Evolutionary conservation across 371 early-diverging fungal genomes (phyloP), one percentile per base, ranked within the genome.

Genomic region (Encephalitozoon cuniculi): DNA sequence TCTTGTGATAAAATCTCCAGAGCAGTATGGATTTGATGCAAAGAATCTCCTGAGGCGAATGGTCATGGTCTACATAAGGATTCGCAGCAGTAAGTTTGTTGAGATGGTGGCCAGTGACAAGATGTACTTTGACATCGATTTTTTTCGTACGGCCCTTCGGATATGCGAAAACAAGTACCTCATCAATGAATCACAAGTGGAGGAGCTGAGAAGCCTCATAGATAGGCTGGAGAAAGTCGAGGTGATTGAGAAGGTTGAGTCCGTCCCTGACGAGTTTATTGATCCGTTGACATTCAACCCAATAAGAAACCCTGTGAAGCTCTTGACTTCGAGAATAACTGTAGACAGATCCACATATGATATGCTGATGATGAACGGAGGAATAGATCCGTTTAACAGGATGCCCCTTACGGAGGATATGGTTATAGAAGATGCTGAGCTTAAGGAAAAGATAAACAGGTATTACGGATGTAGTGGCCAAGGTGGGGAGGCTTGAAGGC

Each of bases 301-400:
- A 34, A 98, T 98, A 92, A 89, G 90, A 67, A 93, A 97, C 76
- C 99, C 99, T 0, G 96, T 97, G n/a, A 85, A 90, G 0, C 79
- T 98, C 46, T 93, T 94, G 25, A 91, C 93, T 4, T 91, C 92
- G 2, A 88, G 87, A 54, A 87, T 88, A 3, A 89, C 90, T 26
- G 89, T 96, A 44, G 97, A 98, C 81, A 86, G 89, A 55, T 89
- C 92, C 23, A 95, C 95, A 1, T 95, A 96, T 79, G 90, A 90
- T 81, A 88, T 91, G 28, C 92, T 96, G 84, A 83, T 96, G 77
- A 85, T 98, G 34, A 91, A 91, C 68, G 94, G 94, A 79, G 86
- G 89, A 2, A 89, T 89, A 41, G 99, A 98, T 87, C 99, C 99
- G 15, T 94, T 93, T 81, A 94, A 93, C 81, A 89, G 94, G 64